Evolutionary conservation across 352 stramenopile species (phyloP), one percentile per base, ranked within the genome.

Genomic region (Saprolegnia diclina): DNA sequence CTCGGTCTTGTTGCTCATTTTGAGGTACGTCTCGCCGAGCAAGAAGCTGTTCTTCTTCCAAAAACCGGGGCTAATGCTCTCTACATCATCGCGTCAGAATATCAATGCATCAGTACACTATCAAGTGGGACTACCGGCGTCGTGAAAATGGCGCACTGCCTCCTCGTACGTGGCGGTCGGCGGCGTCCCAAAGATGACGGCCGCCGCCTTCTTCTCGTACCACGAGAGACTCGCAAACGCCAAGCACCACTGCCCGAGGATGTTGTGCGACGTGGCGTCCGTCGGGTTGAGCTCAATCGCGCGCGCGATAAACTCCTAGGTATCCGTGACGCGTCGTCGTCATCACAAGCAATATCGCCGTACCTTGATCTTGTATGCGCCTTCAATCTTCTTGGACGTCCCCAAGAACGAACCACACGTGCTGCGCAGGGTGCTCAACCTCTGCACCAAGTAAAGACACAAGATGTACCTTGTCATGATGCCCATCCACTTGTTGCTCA

Each of bases 31-130:
- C 72, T 91, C 48, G 22, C 18, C 84, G 14, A 92, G 59, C 32
- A 92, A 64, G 64, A 83, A 89, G 50, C 73, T 66, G 45, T 92
- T 92, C 65, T 89, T 88, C 75, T 92, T 92, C 84, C 84, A 92
- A 53, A 82, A 87, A 0, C 80, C 79, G 5, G 84, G 84, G 26
- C 78, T 88, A 26, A 89, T 75, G 19, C 73, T 71, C 66, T 92
- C 84, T 88, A 29, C 46, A 63, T 14, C 64, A 65, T 45, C 1
- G 38, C 22, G 72, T n/a, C 24, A 64, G 7, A 11, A 73, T 18
- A 5, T 42, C 44, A 53, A 29, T 45, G 57, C 21, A 73, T 9
- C 55, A 37, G 26, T 6, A 19, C 64, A 16, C 53, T 35, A 50
- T 21, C 16, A 16, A n/a, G 16, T 32, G 14, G 35, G 42, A 9